Conservation (phyloP, 192 early-diverging fungal genomes). For the Rhizophagus clarus region DNA sequence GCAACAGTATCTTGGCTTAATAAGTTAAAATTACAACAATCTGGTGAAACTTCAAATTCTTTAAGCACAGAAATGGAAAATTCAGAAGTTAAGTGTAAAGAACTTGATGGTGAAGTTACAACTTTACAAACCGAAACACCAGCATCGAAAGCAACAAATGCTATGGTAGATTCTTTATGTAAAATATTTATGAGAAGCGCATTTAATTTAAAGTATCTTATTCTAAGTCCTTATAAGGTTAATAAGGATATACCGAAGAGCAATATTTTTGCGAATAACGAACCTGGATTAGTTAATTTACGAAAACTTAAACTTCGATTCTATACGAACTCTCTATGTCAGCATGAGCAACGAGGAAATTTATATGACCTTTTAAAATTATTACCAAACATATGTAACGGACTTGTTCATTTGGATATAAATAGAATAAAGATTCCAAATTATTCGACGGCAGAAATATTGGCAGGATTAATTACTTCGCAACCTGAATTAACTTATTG, state of each 20-base stretch:
- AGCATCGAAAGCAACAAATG: not conserved
- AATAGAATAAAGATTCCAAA: not conserved
- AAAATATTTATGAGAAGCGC: conserved; percentile 1
- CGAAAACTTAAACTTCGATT: conserved; percentile 4
- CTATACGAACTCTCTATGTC: not conserved
- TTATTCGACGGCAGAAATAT: not conserved
- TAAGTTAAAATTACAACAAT: not conserved
- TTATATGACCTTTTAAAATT: not conserved
- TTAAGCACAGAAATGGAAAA: too few species aligned
- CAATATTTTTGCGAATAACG: not conserved
- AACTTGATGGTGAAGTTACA: not conserved
- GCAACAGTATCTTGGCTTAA: not conserved
- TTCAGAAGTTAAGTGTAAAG: too few species aligned
- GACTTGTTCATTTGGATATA: not conserved
- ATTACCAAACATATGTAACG: not conserved
- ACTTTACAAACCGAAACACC: not conserved
- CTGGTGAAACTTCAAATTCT: not conserved
- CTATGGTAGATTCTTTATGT: conserved; percentile 1
- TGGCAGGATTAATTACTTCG: not conserved
- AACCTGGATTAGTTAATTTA: not conserved
- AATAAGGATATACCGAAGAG: not conserved
- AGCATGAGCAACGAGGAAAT: not conserved
- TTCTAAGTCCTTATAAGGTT: not conserved
- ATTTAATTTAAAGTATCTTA: not conserved
- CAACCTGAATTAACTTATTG: conserved; percentile 7